Conservation (phyloP, 83 land plant genomes). For the Picea engelmannii region DNA sequence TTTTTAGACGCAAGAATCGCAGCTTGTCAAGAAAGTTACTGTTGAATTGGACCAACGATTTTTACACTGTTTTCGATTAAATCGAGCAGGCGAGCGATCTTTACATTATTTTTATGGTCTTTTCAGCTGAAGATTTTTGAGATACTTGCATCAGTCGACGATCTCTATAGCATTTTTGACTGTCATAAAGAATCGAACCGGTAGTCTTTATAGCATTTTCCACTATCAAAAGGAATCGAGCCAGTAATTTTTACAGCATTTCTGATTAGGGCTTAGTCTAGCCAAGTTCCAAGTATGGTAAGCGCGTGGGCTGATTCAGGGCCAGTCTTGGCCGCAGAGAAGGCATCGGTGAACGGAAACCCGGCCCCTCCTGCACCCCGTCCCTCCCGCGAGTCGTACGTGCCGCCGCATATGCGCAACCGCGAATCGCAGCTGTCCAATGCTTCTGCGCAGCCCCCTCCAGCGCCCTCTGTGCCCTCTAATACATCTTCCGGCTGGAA, state of each 20-base stretch:
- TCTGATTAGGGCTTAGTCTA: neutral
- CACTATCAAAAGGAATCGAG: too few relatives aligned
- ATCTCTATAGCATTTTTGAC: neutral
- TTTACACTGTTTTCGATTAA: too few relatives aligned
- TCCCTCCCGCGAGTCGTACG: constrained; percentile 32
- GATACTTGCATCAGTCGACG: too few relatives aligned
- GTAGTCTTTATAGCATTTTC: neutral
- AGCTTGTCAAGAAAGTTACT: too few relatives aligned
- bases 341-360: constrained; percentile 12
- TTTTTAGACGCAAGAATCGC: too few relatives aligned
- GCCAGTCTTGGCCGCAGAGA: constrained; percentile 23
- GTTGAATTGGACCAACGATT: too few relatives aligned
- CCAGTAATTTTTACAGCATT: neutral
- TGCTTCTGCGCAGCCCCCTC: constrained; percentile 9
- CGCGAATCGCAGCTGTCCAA: constrained; percentile 20
- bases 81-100: neutral
- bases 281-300: constrained; percentile 12
- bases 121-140: too few relatives aligned
- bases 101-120: neutral
- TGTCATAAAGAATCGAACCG: neutral
- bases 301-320: constrained; percentile 23
- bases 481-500: neutral
- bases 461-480: neutral
- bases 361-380: constrained; percentile 5
- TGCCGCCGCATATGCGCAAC: constrained; percentile 70